phyloP scores from a whole-genome alignment of 2,329 filamentous ascomycete species.

The Xylariales sp. region DNA sequence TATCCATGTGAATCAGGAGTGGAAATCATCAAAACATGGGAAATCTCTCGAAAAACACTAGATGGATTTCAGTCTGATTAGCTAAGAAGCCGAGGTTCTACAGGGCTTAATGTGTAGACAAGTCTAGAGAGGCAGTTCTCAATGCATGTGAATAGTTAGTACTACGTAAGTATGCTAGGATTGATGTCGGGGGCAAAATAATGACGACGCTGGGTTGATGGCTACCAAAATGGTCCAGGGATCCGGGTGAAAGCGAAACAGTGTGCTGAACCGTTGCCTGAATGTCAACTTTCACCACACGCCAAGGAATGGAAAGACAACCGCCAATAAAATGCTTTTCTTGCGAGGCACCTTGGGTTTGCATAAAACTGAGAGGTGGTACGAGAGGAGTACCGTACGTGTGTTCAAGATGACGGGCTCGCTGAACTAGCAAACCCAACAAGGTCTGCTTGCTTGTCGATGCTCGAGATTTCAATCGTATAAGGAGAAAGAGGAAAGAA shows the following conservation, averaged over 20 bases:
- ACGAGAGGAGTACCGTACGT: too few relatives aligned
- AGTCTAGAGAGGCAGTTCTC: not conserved
- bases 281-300: too few relatives aligned
- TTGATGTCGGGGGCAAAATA: conserved; percentile 16
- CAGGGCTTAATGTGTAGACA: not conserved
- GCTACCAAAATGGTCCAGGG: conserved; percentile 11
- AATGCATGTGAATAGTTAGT: too few relatives aligned
- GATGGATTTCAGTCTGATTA: not conserved
- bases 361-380: too few relatives aligned
- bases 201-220: conserved; percentile 24
- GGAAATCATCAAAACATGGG: too few relatives aligned
- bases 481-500: not conserved
- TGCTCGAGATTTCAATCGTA: not conserved
- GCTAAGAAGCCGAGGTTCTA: not conserved
- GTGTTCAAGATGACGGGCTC: too few relatives aligned
- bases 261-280: not conserved
- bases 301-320: too few relatives aligned
- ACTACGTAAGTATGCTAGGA: not conserved
- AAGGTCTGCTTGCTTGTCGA: too few relatives aligned
- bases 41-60: conserved; percentile 4
- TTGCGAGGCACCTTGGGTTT: too few relatives aligned
- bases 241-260: conserved; percentile 1
- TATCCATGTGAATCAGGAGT: too few relatives aligned
- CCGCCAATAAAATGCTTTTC: too few relatives aligned
- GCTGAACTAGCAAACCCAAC: too few relatives aligned